These are phyloP conservation scores for Meyerozyma elateridarum DNA, from an alignment of 1,139 yeast species.

Conservation along the genomic window DNA sequence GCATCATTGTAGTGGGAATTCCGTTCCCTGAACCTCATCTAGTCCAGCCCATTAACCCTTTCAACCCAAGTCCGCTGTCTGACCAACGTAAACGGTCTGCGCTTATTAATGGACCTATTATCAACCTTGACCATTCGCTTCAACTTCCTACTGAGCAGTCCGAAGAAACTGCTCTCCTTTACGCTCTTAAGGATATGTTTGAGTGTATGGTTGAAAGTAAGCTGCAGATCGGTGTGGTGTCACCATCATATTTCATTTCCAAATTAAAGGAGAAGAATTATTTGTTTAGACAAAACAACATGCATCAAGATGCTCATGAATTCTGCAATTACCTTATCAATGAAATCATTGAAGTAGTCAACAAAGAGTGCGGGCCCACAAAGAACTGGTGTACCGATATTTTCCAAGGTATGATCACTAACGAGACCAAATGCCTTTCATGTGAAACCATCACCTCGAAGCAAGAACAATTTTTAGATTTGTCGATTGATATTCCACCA, in stretches of 20 bases:
- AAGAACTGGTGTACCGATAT: slow-evolving; percentile 61
- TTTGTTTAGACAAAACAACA: slow-evolving; percentile 72
- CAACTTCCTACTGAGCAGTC: slow-evolving; percentile 37
- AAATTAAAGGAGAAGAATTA: slow-evolving; percentile 78
- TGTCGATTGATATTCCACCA: slow-evolving; percentile 79
- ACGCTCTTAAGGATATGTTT: slow-evolving; percentile 78
- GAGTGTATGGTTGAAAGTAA: slow-evolving; percentile 76
- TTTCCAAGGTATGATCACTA: slow-evolving; percentile 81
- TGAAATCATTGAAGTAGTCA: slow-evolving; percentile 70
- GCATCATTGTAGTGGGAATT: slow-evolving; percentile 39
- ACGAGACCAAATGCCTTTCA: slow-evolving; percentile 83
- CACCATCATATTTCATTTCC: slow-evolving; percentile 71
- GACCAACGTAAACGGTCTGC: slow-evolving; percentile 84
- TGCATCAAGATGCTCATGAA: slow-evolving; percentile 99
- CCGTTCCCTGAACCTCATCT: slow-evolving; percentile 39
- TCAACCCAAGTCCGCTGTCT: slow-evolving; percentile 50
- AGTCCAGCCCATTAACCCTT: slow-evolving; percentile 35
- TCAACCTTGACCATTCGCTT: slow-evolving; percentile 70
- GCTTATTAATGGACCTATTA: slow-evolving; percentile 73
- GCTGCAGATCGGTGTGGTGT: slow-evolving; percentile 74
- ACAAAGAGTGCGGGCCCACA: slow-evolving; percentile 28
- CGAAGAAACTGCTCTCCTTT: slow-evolving; percentile 53
- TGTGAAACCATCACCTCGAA: slow-evolving; percentile 85
- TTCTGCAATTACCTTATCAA: slow-evolving; percentile 83
- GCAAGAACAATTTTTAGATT: slow-evolving; percentile 82